Base-by-base conservation (phyloP, 75 land plant genomes). In the Sequoiadendron giganteum region DNA sequence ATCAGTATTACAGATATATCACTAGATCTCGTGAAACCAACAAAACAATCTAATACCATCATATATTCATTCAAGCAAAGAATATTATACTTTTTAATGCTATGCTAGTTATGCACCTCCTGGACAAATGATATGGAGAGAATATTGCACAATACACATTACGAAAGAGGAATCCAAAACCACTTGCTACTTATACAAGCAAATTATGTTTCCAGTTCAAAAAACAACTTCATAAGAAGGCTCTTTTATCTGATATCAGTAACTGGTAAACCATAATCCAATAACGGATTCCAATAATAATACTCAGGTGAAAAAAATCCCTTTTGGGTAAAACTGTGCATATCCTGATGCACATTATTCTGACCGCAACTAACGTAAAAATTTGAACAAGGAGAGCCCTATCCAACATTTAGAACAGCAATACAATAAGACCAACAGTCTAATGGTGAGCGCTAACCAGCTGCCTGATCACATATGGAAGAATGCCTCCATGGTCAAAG, bases 401-500 rank as follows among this genome's bases (percentile, higher is more conserved):
- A 47, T 84, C 19, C 85, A 30, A 48, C 86, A 36, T 52, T 36
- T 47, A 2, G 11, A 54, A 32, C 48, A 48, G 16, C 49, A 25
- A 38, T 42, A 19, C 48, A 19, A 21, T 38, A 45, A 45, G 30
- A 45, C 49, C 25, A 43, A 43, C 39, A 48, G 38, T 39, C 65
- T 54, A 85, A 28, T 85, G 13, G 10, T 47, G 28, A 34, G 16
- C 38, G 58, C 65, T 65, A 85, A 85, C 68, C 90, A 97, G 91
- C 87, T 93, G 97, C 85, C 98, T 89, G 48, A 97, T 94, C 75
- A 94, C 98, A 43, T 95, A 97, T 58, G 91, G 98, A 40, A 97
- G 90, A 86, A 97, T 97, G 56, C 98, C 98, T 65, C 97, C 98
- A 88, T 97, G 98, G 76, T 97, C 87, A 83, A 94, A 97, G 78